These are phyloP conservation scores for Naematelia encephala DNA, from an alignment of 768 basidiomycete species.

Conservation along the genomic window DNA sequence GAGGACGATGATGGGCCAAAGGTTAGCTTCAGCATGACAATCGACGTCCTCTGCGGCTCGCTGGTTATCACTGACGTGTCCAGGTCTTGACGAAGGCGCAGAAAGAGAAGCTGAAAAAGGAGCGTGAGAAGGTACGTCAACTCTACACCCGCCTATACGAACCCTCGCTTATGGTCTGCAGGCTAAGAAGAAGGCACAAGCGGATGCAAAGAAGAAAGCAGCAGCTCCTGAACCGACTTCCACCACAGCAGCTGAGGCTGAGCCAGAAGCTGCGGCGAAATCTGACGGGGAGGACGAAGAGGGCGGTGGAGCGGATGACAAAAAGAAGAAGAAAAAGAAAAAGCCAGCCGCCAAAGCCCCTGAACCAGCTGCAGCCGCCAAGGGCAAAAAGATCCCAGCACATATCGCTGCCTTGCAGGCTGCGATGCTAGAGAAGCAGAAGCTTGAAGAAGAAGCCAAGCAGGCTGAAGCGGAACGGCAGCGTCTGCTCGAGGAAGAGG, in stretches of 20 bases:
- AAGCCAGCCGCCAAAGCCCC: conserved; percentile 58
- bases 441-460: conserved; percentile 77
- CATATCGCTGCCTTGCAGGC: conserved; percentile 81
- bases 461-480: conserved; percentile 71
- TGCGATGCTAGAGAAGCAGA: conserved; percentile 87
- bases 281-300: conserved; percentile 69
- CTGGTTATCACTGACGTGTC: conserved; percentile 21
- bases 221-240: conserved; percentile 24
- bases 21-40: no score
- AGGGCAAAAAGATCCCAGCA: conserved; percentile 53
- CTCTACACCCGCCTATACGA: neutral
- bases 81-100: conserved; percentile 88
- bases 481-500: conserved; percentile 80
- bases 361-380: conserved; percentile 55
- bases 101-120: conserved; percentile 94
- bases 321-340: conserved; percentile 74
- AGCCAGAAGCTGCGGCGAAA: conserved; percentile 53
- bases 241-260: conserved; percentile 34
- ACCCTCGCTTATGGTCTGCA: conserved; percentile 45
- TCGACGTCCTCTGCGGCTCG: neutral
- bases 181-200: conserved; percentile 94
- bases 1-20: conserved; percentile 54
- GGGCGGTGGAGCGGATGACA: conserved; percentile 65
- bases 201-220: conserved; percentile 69
- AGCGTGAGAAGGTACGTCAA: conserved; percentile 76